Conservation (phyloP, 768 basidiomycete genomes). For the Strobilomyces echinocephalus region DNA sequence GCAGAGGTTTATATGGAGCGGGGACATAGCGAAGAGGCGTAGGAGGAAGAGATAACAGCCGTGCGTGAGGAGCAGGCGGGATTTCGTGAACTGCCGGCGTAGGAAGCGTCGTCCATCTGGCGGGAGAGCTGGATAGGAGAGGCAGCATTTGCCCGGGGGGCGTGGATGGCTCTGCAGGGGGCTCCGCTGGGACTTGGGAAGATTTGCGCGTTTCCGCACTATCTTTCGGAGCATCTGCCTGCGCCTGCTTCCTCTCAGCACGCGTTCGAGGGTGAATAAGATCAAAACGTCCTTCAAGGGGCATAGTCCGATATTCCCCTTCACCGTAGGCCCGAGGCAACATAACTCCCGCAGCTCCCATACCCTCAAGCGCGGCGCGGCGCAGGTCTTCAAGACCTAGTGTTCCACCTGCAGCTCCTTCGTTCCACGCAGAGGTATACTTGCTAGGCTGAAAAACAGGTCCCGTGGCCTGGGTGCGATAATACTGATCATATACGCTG, state of each 20-base stretch:
- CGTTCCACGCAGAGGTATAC: constrained; percentile 77
- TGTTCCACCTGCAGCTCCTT: constrained; percentile 24
- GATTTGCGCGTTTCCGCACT: constrained; percentile 16
- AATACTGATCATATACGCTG: constrained; percentile 82
- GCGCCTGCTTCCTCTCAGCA: constrained; percentile 16
- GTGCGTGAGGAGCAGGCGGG: constrained; percentile 57
- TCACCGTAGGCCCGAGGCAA: constrained; percentile 35
- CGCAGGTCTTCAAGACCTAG: constrained; percentile 41
- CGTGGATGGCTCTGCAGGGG: constrained; percentile 30
- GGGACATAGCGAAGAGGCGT: constrained; percentile 25
- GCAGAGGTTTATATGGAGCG: constrained; percentile 13
- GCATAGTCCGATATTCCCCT: constrained; percentile 76
- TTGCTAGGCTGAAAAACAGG: constrained; percentile 48
- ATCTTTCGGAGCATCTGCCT: constrained; percentile 1
- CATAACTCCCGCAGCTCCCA: constrained; percentile 13
- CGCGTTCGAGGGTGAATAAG: constrained; percentile 54
- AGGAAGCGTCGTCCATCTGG: constrained; percentile 48
- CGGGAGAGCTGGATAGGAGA: constrained; percentile 31
- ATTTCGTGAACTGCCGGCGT: constrained; percentile 61
- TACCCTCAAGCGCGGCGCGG: constrained; percentile 30
- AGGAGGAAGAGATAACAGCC: constrained; percentile 45
- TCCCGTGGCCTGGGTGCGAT: constrained; percentile 53
- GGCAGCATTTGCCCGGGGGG: constrained; percentile 32
- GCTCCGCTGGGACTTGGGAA: constrained; percentile 5
- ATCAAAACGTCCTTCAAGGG: constrained; percentile 84